These are phyloP conservation scores for Tulasnella sp. DNA, from an alignment of 768 basidiomycete genomes.

Conservation along the genomic window DNA sequence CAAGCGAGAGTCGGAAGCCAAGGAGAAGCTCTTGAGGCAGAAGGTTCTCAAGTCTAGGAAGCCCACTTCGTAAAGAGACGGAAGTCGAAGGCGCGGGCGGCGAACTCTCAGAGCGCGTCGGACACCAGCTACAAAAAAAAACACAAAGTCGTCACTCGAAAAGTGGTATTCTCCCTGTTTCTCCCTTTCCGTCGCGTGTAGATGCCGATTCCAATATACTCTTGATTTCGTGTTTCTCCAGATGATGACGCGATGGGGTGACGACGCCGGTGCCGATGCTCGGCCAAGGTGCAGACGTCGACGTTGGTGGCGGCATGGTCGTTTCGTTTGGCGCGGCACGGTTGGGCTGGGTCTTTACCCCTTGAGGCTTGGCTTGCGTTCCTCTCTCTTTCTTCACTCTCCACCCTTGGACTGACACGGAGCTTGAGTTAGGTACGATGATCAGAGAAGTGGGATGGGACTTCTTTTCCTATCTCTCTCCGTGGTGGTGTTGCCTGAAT, in stretches of 20 bases:
- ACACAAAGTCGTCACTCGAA: not conserved
- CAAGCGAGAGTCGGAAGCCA: constrained; percentile 64
- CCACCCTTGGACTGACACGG: not conserved
- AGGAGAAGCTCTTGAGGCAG: constrained; percentile 70
- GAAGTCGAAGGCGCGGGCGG: not conserved
- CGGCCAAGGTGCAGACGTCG: too few species aligned
- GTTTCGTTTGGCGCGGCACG: too few species aligned
- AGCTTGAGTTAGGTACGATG: not conserved
- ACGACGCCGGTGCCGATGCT: not conserved
- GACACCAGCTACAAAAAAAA: not conserved
- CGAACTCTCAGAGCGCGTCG: not conserved
- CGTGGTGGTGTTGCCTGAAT: not conserved
- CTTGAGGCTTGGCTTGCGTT: not conserved
- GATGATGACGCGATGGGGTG: not conserved
- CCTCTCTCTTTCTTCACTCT: not conserved
- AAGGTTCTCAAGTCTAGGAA: constrained; percentile 61
- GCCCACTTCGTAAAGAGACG: not conserved
- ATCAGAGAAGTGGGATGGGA: not conserved
- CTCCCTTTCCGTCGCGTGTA: not conserved
- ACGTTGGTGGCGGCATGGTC: too few species aligned
- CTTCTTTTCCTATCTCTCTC: not conserved
- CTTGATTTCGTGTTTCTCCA: not conserved
- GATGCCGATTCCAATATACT: not conserved
- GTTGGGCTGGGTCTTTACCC: too few species aligned
- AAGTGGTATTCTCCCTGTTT: not conserved